phyloP scores from a whole-genome alignment of 306 rosid genomes.

The Ziziphus jujuba region DNA sequence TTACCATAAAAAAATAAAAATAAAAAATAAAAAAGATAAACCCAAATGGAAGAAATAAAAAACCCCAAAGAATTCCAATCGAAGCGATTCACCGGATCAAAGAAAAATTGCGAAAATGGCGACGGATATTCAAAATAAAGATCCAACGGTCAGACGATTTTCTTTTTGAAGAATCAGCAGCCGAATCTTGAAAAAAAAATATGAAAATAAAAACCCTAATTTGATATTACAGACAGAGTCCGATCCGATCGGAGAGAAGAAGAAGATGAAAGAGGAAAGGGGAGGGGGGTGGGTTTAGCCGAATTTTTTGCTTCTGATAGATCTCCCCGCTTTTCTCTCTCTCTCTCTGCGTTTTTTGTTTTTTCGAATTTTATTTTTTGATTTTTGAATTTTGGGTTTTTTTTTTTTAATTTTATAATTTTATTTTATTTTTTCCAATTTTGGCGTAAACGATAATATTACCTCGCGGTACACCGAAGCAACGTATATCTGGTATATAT shows the following conservation, averaged over 20 bases:
- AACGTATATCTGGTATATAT: neutral
- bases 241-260: slow-evolving; percentile 67
- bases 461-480: slow-evolving; percentile 2
- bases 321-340: slow-evolving; percentile 21
- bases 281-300: slow-evolving; percentile 21
- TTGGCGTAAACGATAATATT: slow-evolving; percentile 7
- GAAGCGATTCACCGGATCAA: slow-evolving; percentile 28
- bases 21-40: neutral
- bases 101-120: slow-evolving; percentile 22
- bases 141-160: slow-evolving; percentile 32
- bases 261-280: slow-evolving; percentile 19
- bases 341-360: slow-evolving; percentile 1
- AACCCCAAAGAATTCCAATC: neutral
- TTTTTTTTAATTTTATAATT: neutral
- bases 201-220: slow-evolving; percentile 19
- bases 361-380: neutral
- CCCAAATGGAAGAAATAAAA: neutral
- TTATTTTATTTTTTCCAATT: neutral
- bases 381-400: neutral
- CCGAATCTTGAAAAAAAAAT: neutral
- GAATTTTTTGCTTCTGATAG: slow-evolving; percentile 30
- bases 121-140: slow-evolving; percentile 18
- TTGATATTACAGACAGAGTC: slow-evolving; percentile 32
- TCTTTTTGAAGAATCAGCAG: slow-evolving; percentile 1
- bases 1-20: slow-evolving; percentile 1